phyloP scores from a whole-genome alignment of 2,329 filamentous ascomycete species.

The Pyrenochaeta sp. region DNA sequence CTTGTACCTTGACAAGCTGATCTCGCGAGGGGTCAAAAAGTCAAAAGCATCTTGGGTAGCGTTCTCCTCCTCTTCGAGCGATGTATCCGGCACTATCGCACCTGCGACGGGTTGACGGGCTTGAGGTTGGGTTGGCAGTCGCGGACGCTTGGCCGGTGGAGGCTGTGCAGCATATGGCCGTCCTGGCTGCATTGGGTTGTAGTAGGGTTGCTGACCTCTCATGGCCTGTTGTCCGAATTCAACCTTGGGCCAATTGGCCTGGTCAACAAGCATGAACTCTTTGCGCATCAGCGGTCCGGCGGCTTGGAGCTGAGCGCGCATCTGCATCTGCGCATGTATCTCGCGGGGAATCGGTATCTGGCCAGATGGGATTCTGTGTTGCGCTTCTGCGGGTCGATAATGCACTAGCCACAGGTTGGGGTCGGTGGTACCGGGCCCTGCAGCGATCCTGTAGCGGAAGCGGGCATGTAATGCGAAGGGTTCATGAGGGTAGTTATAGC shows the following conservation, averaged over 20 bases:
- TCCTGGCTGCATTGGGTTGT: conserved; percentile 48
- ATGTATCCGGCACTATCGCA: conserved; percentile 50
- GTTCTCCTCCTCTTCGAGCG: conserved; percentile 88
- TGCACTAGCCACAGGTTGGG: conserved; percentile 90
- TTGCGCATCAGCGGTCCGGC: conserved; percentile 84
- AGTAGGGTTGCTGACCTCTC: conserved; percentile 40
- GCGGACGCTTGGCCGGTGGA: conserved; percentile 57
- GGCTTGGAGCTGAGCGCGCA: conserved; percentile 68
- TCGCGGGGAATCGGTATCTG: conserved; percentile 70
- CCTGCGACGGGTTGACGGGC: conserved; percentile 53
- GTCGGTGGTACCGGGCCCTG: conserved; percentile 75
- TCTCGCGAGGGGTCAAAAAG: conserved; percentile 85
- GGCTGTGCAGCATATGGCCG: conserved; percentile 49
- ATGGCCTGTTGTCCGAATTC: conserved; percentile 64
- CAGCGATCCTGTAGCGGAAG: conserved; percentile 84
- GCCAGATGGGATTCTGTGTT: conserved; percentile 74
- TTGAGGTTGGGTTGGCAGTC: conserved; percentile 51
- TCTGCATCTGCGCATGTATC: conserved; percentile 67
- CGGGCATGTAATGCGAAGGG: conserved; percentile 78
- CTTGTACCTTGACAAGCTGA: conserved; percentile 85
- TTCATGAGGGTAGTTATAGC: conserved; percentile 78
- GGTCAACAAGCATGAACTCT: conserved; percentile 93
- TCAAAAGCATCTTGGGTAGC: conserved; percentile 89
- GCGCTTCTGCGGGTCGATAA: conserved; percentile 79
- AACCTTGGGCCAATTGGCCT: conserved; percentile 88